Evolutionary conservation across 2,329 filamentous ascomycete genomes (phyloP).

Genomic region (Ascochyta lentis): DNA sequence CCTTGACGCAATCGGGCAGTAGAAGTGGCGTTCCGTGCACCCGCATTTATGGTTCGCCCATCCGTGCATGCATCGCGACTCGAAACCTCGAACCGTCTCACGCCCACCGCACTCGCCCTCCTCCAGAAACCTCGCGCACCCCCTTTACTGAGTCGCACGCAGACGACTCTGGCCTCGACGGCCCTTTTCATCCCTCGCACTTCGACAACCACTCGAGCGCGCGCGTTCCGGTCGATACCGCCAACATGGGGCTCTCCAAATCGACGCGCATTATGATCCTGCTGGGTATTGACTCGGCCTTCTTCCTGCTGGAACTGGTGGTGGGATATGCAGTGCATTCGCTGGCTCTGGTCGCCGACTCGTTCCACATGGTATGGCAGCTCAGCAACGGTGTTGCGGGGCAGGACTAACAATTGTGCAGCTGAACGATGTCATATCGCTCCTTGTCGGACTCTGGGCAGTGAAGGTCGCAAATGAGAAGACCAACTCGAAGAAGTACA

Average conservation of each 20-base stretch:
- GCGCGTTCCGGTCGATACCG: slow-evolving; percentile 27
- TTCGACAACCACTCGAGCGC: not conserved
- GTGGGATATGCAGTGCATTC: slow-evolving; percentile 86
- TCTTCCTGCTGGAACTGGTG: slow-evolving; percentile 89
- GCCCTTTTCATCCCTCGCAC: slow-evolving; percentile 1
- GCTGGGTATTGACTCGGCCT: slow-evolving; percentile 85
- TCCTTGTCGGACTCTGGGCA: slow-evolving; percentile 92
- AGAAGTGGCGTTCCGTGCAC: slow-evolving; percentile 12
- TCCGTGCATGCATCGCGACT: slow-evolving; percentile 3
- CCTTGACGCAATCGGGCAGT: slow-evolving; percentile 16
- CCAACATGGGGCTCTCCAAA: slow-evolving; percentile 84
- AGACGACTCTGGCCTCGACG: slow-evolving; percentile 6
- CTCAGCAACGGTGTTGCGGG: slow-evolving; percentile 20
- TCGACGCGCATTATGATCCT: slow-evolving; percentile 90
- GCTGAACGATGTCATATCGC: slow-evolving; percentile 96
- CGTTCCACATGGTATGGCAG: slow-evolving; percentile 87
- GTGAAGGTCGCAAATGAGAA: slow-evolving; percentile 86
- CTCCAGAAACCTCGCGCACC: not conserved
- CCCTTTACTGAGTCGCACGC: not conserved
- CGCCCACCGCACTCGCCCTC: not conserved
- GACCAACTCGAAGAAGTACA: slow-evolving; percentile 84
- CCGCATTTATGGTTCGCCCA: slow-evolving; percentile 10
- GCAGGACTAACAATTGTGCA: slow-evolving; percentile 41
- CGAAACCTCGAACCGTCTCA: not conserved
- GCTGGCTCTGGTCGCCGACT: slow-evolving; percentile 91